Evolutionary conservation across 1,139 yeast genomes (phyloP).

Genomic region (Kurtzmaniella quercitrusa): DNA sequence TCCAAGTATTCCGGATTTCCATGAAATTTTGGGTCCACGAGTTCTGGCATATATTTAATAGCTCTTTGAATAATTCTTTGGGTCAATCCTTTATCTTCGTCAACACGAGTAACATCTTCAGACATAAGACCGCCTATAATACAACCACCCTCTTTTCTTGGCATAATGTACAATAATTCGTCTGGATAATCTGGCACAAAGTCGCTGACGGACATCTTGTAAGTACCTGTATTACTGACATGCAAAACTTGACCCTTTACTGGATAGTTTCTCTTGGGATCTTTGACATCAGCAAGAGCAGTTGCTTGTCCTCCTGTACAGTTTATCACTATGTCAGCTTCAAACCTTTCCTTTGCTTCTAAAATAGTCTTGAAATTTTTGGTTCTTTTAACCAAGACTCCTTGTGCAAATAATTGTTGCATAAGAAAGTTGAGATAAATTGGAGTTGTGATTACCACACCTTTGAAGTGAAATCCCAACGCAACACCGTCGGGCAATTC

Average conservation of each 20-base stretch:
- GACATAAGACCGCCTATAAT: constrained; percentile 50
- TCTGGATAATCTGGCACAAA: constrained; percentile 24
- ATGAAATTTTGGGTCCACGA: constrained; percentile 27
- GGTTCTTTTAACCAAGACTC: constrained; percentile 32
- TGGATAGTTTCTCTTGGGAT: constrained; percentile 23
- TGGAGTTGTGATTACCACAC: constrained; percentile 49
- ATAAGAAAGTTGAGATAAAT: constrained; percentile 45
- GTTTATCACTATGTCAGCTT: constrained; percentile 41
- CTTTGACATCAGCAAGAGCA: constrained; percentile 29
- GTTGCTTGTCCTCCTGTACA: constrained; percentile 41
- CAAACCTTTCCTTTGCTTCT: constrained; percentile 23
- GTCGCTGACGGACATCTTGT: constrained; percentile 26
- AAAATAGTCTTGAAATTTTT: constrained; percentile 20
- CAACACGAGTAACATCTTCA: constrained; percentile 17
- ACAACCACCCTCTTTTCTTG: constrained; percentile 52
- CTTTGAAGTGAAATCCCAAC: constrained; percentile 41
- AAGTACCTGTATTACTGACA: constrained; percentile 32
- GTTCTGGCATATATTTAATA: constrained; percentile 37
- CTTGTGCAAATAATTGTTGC: constrained; percentile 32
- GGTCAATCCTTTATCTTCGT: constrained; percentile 33
- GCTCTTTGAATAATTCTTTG: constrained; percentile 39
- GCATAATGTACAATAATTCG: constrained; percentile 46
- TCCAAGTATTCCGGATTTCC: constrained; percentile 35
- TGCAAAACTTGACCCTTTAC: constrained; percentile 38
- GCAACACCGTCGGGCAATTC: constrained; percentile 30